A percentile compares a stretch with the other conserved stretches of the same genome.
Conservation (phyloP, 148 eudicot genomes). For the Silene conica region DNA sequence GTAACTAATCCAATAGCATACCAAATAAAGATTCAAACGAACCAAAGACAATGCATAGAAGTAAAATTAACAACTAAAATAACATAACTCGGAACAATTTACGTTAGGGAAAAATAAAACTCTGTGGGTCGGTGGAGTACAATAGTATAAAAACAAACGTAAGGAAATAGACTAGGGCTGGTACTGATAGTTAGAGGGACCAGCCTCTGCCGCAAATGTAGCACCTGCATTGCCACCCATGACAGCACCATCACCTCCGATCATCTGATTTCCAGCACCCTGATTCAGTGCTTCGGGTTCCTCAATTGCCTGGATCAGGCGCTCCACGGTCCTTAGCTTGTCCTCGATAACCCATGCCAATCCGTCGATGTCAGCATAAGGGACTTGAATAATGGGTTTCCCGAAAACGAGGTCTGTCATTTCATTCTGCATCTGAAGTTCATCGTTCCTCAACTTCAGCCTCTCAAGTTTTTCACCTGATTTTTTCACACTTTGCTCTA, state of each 20-base stretch:
- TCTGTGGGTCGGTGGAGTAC: not conserved
- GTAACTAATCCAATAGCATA: not conserved
- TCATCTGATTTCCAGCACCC: no score
- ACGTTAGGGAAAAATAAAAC: not conserved
- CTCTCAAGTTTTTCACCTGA: not conserved
- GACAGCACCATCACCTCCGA: no score
- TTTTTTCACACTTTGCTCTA: not conserved
- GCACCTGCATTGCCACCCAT: not conserved
- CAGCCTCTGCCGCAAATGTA: not conserved
- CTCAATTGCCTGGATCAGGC: not conserved
- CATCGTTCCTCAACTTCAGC: not conserved
- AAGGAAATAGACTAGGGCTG: not conserved
- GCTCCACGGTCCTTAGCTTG: not conserved
- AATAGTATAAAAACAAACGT: not conserved
- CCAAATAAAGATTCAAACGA: not conserved
- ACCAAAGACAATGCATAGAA: not conserved
- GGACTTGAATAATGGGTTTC: not conserved
- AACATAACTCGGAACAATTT: not conserved
- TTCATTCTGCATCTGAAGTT: slow-evolving; percentile 6
- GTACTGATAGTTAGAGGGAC: not conserved
- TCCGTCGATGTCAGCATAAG: not conserved
- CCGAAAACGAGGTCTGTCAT: not conserved
- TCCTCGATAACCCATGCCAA: slow-evolving; percentile 8
- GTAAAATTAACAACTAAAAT: not conserved
- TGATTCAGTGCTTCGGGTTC: no score